These are phyloP conservation scores for Trypethelium eluteriae DNA, from an alignment of 495 filamentous ascomycete genomes.

Conservation along the genomic window DNA sequence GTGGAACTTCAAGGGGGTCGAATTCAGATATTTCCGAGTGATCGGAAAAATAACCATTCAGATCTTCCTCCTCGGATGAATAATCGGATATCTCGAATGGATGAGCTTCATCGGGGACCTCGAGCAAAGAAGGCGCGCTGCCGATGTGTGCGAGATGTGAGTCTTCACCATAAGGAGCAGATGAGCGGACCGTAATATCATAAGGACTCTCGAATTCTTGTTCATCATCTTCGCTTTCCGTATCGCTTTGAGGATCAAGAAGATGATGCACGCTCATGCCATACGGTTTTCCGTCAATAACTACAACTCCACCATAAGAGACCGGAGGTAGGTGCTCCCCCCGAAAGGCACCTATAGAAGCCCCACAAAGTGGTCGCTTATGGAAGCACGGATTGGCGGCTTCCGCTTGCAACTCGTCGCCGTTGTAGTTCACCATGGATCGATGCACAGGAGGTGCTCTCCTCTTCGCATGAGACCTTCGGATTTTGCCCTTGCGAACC, in stretches of 20 bases:
- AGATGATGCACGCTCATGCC: conserved; percentile 96
- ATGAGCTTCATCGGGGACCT: conserved; percentile 12
- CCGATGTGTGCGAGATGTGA: conserved; percentile 23
- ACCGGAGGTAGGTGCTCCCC: conserved; percentile 80
- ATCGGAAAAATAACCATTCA: conserved; percentile 25
- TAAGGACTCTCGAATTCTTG: conserved; percentile 28
- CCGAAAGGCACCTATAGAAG: conserved; percentile 85
- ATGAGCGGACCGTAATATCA: conserved; percentile 17
- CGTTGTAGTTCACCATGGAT: conserved; percentile 25
- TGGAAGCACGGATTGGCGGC: conserved; percentile 59
- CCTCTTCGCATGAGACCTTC: conserved; percentile 13
- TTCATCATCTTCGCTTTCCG: conserved; percentile 37
- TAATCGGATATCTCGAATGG: conserved; percentile 31
- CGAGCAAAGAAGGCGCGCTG: conserved; percentile 18
- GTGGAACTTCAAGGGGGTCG: conserved; percentile 3
- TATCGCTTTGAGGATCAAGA: conserved; percentile 71
- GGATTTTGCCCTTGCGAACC: conserved; percentile 33
- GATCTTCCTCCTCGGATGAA: conserved; percentile 23
- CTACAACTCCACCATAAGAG: conserved; percentile 77
- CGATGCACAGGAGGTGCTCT: conserved; percentile 26
- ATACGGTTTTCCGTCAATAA: conserved; percentile 74
- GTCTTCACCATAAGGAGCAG: conserved; percentile 13
- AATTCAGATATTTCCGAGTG: conserved; percentile 46
- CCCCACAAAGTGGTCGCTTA: conserved; percentile 68
- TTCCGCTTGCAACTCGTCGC: conserved; percentile 20